Evolutionary conservation across 1,139 yeast genomes (phyloP).

Genomic region (Blastobotrys malaysiensis): DNA sequence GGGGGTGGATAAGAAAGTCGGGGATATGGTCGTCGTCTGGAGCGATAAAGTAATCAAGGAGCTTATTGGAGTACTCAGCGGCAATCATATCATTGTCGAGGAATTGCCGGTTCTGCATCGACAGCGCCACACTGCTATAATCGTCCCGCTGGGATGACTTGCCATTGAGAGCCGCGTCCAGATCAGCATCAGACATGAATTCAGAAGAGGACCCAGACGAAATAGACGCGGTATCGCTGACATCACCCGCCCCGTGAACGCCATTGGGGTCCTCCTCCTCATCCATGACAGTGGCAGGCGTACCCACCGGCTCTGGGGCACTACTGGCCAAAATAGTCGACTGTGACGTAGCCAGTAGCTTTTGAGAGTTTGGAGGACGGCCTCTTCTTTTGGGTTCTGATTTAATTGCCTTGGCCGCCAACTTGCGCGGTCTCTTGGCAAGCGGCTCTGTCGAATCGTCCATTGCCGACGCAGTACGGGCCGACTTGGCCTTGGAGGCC

Average conservation of each 20-base stretch:
- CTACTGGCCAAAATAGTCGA: not conserved
- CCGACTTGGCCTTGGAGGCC: constrained; percentile 21
- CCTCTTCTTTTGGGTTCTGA: constrained; percentile 13
- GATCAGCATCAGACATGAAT: constrained; percentile 31
- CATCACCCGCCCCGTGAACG: not conserved
- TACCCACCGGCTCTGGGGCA: not conserved
- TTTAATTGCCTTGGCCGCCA: constrained; percentile 8
- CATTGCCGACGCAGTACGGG: constrained; percentile 22
- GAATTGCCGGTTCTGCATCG: constrained; percentile 17
- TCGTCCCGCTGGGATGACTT: constrained; percentile 7
- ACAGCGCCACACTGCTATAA: constrained; percentile 11
- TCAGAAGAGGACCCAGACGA: constrained; percentile 33
- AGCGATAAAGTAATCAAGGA: constrained; percentile 56
- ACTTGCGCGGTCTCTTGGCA: constrained; percentile 17
- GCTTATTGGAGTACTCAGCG: constrained; percentile 40
- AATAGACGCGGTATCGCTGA: constrained; percentile 28
- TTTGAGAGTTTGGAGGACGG: constrained; percentile 10
- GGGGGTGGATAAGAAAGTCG: constrained; percentile 64
- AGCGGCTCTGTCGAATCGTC: constrained; percentile 14
- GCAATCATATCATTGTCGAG: constrained; percentile 33
- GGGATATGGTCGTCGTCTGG: constrained; percentile 75
- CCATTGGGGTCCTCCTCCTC: constrained; percentile 6
- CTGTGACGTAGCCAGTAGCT: not conserved
- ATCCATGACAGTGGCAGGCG: not conserved
- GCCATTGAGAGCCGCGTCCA: constrained; percentile 21